Evolutionary conservation across 495 filamentous ascomycete genomes (phyloP), one percentile per base, ranked within the genome.

Genomic region (Trichoderma gamsii): DNA sequence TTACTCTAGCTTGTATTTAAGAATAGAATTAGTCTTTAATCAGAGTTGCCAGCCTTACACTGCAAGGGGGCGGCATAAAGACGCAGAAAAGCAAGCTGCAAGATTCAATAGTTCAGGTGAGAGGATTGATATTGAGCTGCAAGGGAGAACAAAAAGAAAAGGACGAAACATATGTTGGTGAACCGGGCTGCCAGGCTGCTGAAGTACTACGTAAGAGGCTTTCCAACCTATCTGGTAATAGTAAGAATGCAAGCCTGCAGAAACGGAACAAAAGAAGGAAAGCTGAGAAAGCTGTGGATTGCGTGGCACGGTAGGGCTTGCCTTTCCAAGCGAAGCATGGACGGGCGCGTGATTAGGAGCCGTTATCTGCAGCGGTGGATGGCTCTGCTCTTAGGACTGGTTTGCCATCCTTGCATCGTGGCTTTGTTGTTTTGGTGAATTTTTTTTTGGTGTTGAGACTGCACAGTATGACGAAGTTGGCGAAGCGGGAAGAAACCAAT

Each of bases 51-150:
- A 56, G 51, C 51, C 51, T 56, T 56, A n/a, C 25, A 16, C 51
- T 56, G 51, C 51, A 56, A 25, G 51, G 44, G 44, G 51, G 51
- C 18, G 49, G 49, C 51, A 56, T 23, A 21, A 21, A 11, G 21
- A 7, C 9, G 51, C 51, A 21, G 4, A 25, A 11, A 56, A 16
- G 51, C 51, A n/a, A n/a, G 18, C 51, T 11, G 35, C n/a, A 25
- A 56, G 9, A 56, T 4, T 56, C 51, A 56, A 56, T 56, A 56
- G 51, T 56, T 56, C 51, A 56, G 51, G 51, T 56, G 51, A 56
- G 12, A 21, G 5, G 5, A 38, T 38, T 38, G 35, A 38, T 2
- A 38, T 38, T 38, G 35, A 38, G 35, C 35, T 38, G 35, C 35
- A 38, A 38, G 35, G 35, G 35, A 38, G 35, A 6, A 38, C 8